These are phyloP conservation scores for Barbarea vulgaris DNA, from an alignment of 345 rosid genomes.

Conservation along the genomic window DNA sequence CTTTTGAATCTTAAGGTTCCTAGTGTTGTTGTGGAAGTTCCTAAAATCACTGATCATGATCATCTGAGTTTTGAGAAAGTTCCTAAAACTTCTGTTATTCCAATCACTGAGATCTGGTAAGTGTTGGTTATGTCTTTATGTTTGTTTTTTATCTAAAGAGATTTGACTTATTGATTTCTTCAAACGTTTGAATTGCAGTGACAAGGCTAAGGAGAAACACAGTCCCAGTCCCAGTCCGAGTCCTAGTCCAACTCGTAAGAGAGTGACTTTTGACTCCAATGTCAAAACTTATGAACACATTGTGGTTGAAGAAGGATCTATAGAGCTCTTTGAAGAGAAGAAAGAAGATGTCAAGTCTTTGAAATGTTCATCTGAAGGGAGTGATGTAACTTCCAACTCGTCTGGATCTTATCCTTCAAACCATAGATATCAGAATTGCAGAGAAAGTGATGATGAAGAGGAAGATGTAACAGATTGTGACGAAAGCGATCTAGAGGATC, in stretches of 20 bases:
- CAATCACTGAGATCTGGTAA: constrained; percentile 45
- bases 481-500: constrained; percentile 50
- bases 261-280: constrained; percentile 76
- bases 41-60: not conserved
- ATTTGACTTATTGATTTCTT: not conserved
- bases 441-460: constrained; percentile 71
- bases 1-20: not conserved
- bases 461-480: constrained; percentile 48
- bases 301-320: constrained; percentile 49
- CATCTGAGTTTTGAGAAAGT: constrained; percentile 30
- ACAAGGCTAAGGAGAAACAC: constrained; percentile 48
- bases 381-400: constrained; percentile 56
- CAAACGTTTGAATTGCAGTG: constrained; percentile 8
- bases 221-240: constrained; percentile 10
- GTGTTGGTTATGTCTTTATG: constrained; percentile 26
- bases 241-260: constrained; percentile 52
- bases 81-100: constrained; percentile 36
- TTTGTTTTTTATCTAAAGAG: constrained; percentile 5
- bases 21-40: not conserved
- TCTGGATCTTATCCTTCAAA: constrained; percentile 67
- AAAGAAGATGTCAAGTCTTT: constrained; percentile 38
- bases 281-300: constrained; percentile 69
- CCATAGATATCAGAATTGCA: constrained; percentile 72
- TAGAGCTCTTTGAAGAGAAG: constrained; percentile 40
- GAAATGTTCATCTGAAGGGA: constrained; percentile 57